Conservation (phyloP, 768 basidiomycete genomes). For the Mycena sanguinolenta region DNA sequence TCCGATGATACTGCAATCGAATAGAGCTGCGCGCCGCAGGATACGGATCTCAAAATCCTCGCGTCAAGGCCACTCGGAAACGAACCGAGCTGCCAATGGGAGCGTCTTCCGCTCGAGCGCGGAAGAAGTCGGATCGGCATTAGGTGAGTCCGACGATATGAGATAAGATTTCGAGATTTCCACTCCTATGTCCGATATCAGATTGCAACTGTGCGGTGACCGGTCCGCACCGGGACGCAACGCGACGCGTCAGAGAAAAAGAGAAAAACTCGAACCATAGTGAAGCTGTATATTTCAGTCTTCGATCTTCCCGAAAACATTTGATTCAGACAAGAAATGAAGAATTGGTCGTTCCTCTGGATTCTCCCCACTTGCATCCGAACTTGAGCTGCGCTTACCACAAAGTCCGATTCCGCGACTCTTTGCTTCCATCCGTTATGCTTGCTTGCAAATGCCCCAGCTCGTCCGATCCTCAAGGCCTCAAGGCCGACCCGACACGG, state of each 20-base stretch:
- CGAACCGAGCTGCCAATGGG: not conserved
- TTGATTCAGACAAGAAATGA: no score
- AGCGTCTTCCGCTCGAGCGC: not conserved
- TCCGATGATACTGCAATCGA: not conserved
- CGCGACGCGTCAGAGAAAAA: no score
- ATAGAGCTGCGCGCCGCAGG: no score
- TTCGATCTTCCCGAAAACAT: no score
- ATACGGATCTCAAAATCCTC: no score
- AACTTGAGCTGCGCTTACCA: not conserved
- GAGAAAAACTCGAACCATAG: no score
- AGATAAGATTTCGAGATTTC: slow-evolving; percentile 2
- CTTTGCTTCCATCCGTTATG: no score
- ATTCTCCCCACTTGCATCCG: not conserved
- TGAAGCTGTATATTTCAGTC: no score
- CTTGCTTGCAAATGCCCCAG: not conserved
- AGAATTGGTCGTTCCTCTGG: no score
- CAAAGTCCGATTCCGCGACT: no score
- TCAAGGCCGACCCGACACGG: slow-evolving; percentile 16
- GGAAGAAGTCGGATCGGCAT: not conserved
- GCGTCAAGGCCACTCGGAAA: not conserved
- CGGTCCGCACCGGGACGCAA: no score
- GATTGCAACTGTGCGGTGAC: no score
- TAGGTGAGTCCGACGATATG: not conserved
- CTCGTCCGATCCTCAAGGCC: slow-evolving; percentile 8
- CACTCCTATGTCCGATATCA: not conserved